phyloP scores from a whole-genome alignment of 805 yeast genomes.

The Myxozyma sirexii region DNA sequence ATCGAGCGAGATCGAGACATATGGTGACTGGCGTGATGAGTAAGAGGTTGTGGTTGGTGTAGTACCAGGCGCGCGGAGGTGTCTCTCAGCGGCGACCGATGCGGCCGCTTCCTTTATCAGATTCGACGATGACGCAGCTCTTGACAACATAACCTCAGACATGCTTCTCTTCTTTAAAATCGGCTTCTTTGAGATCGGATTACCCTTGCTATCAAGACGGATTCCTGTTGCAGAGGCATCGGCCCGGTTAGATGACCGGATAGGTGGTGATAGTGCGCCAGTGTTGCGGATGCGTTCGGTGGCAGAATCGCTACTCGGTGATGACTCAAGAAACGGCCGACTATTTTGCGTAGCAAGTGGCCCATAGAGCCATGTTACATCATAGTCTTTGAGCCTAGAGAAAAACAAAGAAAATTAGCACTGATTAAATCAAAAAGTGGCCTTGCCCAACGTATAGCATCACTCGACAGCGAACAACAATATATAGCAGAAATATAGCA shows the following conservation, averaged over 20 bases:
- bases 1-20: background rate
- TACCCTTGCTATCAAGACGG: background rate
- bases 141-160: constrained; percentile 69
- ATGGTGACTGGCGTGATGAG: constrained; percentile 9
- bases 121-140: constrained; percentile 31
- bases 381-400: constrained; percentile 74
- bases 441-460: too few relatives aligned
- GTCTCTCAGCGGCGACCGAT: constrained; percentile 28
- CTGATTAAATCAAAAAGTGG: too few relatives aligned
- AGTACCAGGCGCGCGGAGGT: constrained; percentile 32
- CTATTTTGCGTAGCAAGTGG: constrained; percentile 52
- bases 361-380: constrained; percentile 97
- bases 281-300: constrained; percentile 12
- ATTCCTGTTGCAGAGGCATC: constrained; percentile 2
- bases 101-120: constrained; percentile 34
- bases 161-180: constrained; percentile 85
- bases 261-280: constrained; percentile 25
- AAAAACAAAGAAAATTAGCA: background rate
- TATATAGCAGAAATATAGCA: too few relatives aligned
- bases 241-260: constrained; percentile 16
- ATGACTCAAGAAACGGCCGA: constrained; percentile 17
- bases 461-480: too few relatives aligned
- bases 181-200: constrained; percentile 58
- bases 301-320: constrained; percentile 1
- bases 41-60: constrained; percentile 27